Percentiles rank a stretch among this genome's conserved stretches.
These are phyloP conservation scores for Neurospora crassa DNA, from an alignment of 2,329 filamentous ascomycete genomes.

Conservation along the genomic window DNA sequence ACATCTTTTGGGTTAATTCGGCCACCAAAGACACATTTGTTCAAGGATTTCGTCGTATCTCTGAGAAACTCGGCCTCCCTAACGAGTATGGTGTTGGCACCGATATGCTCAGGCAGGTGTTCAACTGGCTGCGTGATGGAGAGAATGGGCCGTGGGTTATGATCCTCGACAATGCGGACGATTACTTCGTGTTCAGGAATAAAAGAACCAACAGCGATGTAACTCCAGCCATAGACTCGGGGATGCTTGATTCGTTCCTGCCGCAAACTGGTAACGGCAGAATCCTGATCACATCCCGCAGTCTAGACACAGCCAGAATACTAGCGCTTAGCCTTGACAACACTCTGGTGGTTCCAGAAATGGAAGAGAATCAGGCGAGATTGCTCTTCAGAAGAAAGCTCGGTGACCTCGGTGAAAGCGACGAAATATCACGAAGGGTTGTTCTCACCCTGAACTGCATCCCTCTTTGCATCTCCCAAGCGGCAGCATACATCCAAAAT, in stretches of 20 bases:
- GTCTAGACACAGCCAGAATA: not conserved
- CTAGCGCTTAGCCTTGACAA: not conserved
- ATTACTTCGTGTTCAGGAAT: not conserved
- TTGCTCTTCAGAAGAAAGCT: not conserved
- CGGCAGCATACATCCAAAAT: not conserved
- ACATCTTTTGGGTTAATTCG: not conserved
- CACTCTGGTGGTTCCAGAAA: too few species aligned
- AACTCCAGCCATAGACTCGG: not conserved
- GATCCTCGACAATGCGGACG: not conserved
- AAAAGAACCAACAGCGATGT: not conserved
- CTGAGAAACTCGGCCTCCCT: not conserved
- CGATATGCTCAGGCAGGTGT: not conserved
- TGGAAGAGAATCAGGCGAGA: not conserved
- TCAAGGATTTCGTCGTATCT: not conserved
- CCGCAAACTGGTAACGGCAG: not conserved
- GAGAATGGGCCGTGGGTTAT: not conserved
- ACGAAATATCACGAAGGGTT: not conserved
- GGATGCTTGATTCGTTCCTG: not conserved
- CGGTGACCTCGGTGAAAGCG: not conserved
- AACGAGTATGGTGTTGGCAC: not conserved
- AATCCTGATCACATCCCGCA: not conserved
- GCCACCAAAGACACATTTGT: not conserved
- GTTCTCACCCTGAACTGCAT: not conserved
- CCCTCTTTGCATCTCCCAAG: not conserved
- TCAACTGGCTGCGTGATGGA: not conserved